Evolutionary conservation across 2,329 filamentous ascomycete species (phyloP).

Genomic region (Colletotrichum filicis): DNA sequence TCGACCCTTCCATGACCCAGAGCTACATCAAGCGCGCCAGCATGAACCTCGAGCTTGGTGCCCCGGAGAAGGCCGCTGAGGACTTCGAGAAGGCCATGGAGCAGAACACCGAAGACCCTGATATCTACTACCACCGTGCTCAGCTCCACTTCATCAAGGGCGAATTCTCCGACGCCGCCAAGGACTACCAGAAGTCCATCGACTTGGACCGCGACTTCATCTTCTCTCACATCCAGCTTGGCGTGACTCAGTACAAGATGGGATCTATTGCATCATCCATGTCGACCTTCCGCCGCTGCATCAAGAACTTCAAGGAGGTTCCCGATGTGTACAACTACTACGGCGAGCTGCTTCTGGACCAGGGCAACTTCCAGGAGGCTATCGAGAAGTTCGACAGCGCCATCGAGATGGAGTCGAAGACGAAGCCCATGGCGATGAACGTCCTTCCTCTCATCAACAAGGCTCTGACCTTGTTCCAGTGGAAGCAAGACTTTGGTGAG

Average conservation of each 20-base stretch:
- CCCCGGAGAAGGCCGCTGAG: slow-evolving; percentile 85
- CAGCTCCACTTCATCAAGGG: slow-evolving; percentile 98
- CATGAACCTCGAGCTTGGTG: slow-evolving; percentile 94
- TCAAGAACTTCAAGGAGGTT: slow-evolving; percentile 98
- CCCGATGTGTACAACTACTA: slow-evolving; percentile 99
- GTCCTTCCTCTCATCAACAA: slow-evolving; percentile 99
- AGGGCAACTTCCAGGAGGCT: slow-evolving; percentile 93
- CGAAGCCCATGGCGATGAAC: slow-evolving; percentile 95
- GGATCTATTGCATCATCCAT: slow-evolving; percentile 97
- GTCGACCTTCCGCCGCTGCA: slow-evolving; percentile 96
- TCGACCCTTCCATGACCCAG: slow-evolving; percentile 89
- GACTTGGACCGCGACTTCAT: slow-evolving; percentile 96
- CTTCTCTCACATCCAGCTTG: slow-evolving; percentile 99
- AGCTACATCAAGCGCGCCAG: slow-evolving; percentile 99
- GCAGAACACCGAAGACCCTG: slow-evolving; percentile 89
- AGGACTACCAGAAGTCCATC: slow-evolving; percentile 99
- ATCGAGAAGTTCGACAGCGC: slow-evolving; percentile 98
- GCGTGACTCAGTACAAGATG: slow-evolving; percentile 99
- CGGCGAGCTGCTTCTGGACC: slow-evolving; percentile 94
- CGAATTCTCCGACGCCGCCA: slow-evolving; percentile 92
- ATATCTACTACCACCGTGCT: slow-evolving; percentile 99
- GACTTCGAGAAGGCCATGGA: slow-evolving; percentile 89
- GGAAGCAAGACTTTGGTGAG: slow-evolving; percentile 95
- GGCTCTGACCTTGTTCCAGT: slow-evolving; percentile 95
- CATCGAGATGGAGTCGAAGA: slow-evolving; percentile 98